Base-by-base conservation (phyloP, 1,284 basidiomycete genomes). In the Schizophyllum amplum region DNA sequence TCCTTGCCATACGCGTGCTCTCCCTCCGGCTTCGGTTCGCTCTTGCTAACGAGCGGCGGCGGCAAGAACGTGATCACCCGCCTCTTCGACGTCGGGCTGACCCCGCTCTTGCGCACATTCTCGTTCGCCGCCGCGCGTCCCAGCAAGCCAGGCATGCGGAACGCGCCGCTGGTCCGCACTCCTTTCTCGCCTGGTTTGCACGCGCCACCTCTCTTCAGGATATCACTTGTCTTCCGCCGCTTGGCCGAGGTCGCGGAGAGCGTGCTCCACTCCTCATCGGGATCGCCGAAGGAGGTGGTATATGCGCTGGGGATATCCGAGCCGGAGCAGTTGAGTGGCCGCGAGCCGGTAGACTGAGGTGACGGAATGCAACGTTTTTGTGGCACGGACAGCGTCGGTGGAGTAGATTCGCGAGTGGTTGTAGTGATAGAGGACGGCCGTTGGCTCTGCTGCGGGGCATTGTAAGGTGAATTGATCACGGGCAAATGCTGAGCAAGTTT, bases 241-340 rank as follows among this genome's bases (percentile, higher is more conserved):
- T 72, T 76, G 33, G 33, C 17, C 67, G 66, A 5, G 56, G 22
- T 1, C 33, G 33, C 33, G 17, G 33, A 42, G 13, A 80, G 62
- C 4, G 81, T 82, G 24, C 72, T 75, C 79, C 80, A 81, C 25
- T 67, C 64, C 52, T 73, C 72, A 55, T 82, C 81, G 1, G 71
- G 65, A 55, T 81, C 77, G 1, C 67, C 60, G 2, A 61, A 55
- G 1, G 65, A 60, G 57, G 69, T 72, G 6, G 64, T 56, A 50
- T 82, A 77, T 4, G 73, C 71, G 25, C 71, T 62, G 33, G 33
- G 33, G 3, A 42, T 9, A 9, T 17, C 13, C 17, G 33, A 42
- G 17, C 13, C 13, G 13, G 33, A 42, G 33, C 33, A 42, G 33
- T 2, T 3, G 7, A 3, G 17, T 9, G 7, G 17, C 7, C 33